Base-by-base conservation (phyloP, 2,329 filamentous ascomycete species). In the Colletotrichum neosansevieriae region DNA sequence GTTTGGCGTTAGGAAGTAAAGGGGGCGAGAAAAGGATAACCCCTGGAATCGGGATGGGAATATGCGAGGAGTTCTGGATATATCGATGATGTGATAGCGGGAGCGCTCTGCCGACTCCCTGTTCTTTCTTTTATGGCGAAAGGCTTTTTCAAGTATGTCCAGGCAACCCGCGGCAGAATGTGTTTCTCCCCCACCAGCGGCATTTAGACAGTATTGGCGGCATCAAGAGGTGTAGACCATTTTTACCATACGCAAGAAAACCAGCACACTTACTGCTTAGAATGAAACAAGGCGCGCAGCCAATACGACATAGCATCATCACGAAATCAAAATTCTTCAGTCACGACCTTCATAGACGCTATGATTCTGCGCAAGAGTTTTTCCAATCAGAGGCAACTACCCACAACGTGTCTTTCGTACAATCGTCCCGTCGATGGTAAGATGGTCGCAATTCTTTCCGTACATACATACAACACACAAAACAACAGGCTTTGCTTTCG, bases 11-110 rank as follows among this genome's bases (percentile, higher is more conserved):
- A 17, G 32, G 21, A 51, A 36, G 38, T 24, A 24, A 58, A 21
- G 24, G 29, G 17, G 32, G 32, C 36, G n/a, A 24, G 10, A n/a
- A 42, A 21, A n/a, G 15, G 21, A 29, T 24, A 34, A 17, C 51
- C 36, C 12, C 17, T 58, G 63, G 64, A 36, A 57, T 63, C 42
- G 40, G 40, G 38, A 58, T 38, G 21, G 50, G 51, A 51, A 50
- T 42, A 15, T 68, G 61, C 60, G 19, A 65, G 61, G 65, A 68
- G 60, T 68, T 65, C 15, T 38, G 51, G 64, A 44, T n/a, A 53
- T 44, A 49, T 38, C 21, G 36, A 38, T 34, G 54, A 44, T 29
- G 49, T 38, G 45, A 66, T 36, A 45, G 40, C 38, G 47, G 56
- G 62, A 54, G 57, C 38, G 63, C 19, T 54, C 38, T 53, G 40